Evolutionary conservation across 2,329 filamentous ascomycete genomes (phyloP).

Genomic region (Fusarium anguioides): DNA sequence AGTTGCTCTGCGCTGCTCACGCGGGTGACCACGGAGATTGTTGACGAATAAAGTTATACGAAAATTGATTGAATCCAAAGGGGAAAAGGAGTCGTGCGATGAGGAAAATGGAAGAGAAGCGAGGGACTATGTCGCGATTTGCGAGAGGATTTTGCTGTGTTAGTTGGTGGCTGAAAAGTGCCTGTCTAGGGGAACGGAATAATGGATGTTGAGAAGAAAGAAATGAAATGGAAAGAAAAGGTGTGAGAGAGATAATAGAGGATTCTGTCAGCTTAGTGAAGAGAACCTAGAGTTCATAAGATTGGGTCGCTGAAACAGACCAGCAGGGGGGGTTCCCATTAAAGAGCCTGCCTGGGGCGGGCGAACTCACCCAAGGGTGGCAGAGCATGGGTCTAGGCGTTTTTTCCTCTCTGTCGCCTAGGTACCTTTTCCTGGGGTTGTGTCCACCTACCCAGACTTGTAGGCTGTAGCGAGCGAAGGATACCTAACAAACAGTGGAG

Average conservation of each 20-base stretch:
- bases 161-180: slow-evolving; percentile 27
- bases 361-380: slow-evolving; percentile 18
- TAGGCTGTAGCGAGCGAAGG: background rate
- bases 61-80: slow-evolving; percentile 18
- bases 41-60: slow-evolving; percentile 18
- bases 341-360: slow-evolving; percentile 15
- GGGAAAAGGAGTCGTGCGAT: slow-evolving; percentile 25
- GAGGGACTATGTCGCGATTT: slow-evolving; percentile 34
- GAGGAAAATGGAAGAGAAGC: slow-evolving; percentile 23
- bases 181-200: slow-evolving; percentile 3
- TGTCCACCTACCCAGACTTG: background rate
- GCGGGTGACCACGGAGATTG: slow-evolving; percentile 15
- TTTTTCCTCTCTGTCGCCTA: slow-evolving; percentile 16
- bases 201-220: slow-evolving; percentile 35
- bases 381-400: slow-evolving; percentile 32
- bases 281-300: slow-evolving; percentile 6
- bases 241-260: slow-evolving; percentile 23
- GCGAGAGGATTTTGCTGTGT: slow-evolving; percentile 13
- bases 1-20: slow-evolving; percentile 12
- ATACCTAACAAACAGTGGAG: slow-evolving; percentile 2
- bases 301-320: slow-evolving; percentile 34
- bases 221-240: slow-evolving; percentile 33
- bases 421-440: slow-evolving; percentile 20
- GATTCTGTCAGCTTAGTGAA: background rate
- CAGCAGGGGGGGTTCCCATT: slow-evolving; percentile 14